Evolutionary conservation across 148 eudicot species (phyloP).

Genomic region (Bassia scoparia): DNA sequence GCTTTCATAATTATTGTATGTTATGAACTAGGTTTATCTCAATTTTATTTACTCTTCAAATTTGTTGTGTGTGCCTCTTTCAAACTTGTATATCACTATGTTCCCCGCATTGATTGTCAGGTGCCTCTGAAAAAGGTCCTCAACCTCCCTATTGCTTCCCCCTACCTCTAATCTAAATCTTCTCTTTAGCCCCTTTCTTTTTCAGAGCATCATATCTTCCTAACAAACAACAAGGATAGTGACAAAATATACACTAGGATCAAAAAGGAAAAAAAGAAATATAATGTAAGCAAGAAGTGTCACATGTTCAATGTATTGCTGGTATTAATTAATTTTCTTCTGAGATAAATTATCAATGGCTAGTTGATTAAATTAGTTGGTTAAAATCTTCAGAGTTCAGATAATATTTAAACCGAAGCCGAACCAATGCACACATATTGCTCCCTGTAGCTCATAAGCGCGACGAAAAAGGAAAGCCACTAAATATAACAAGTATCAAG

Average conservation of each 20-base stretch:
- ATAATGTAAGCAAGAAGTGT: too few species aligned
- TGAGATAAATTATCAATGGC: too few species aligned
- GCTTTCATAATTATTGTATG: constrained; percentile 8
- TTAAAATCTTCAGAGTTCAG: too few species aligned
- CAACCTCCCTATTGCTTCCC: not conserved
- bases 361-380: too few species aligned
- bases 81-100: constrained; percentile 36
- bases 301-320: too few species aligned
- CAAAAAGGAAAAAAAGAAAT: too few species aligned
- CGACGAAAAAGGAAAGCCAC: not conserved
- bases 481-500: constrained; percentile 1
- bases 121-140: constrained; percentile 7
- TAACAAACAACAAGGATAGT: constrained; percentile 28
- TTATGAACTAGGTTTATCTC: not conserved
- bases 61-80: constrained; percentile 14
- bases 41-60: not conserved
- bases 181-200: constrained; percentile 19
- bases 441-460: too few species aligned
- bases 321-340: too few species aligned
- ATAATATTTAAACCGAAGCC: too few species aligned
- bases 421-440: too few species aligned
- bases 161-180: constrained; percentile 26
- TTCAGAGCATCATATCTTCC: constrained; percentile 33
- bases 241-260: constrained; percentile 14
- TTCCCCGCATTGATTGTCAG: constrained; percentile 39